These are phyloP conservation scores for Orbilia ellipsospora DNA, from an alignment of 2,329 filamentous ascomycete genomes.

Conservation along the genomic window DNA sequence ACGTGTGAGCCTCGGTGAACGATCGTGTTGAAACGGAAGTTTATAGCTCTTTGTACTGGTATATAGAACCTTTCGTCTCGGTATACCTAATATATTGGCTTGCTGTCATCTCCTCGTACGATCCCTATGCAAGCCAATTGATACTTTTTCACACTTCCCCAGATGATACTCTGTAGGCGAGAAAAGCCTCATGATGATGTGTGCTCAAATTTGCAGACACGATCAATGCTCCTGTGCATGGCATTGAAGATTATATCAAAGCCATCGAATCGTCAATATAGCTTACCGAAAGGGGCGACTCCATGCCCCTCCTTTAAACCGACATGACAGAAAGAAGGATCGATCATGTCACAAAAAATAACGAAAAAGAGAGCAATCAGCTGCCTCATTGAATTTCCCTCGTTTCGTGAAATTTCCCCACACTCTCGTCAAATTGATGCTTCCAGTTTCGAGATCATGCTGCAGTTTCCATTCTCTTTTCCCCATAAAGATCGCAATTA, in stretches of 20 bases:
- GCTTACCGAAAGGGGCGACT: conserved; percentile 1
- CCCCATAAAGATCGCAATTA: conserved; percentile 15
- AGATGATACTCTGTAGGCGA: conserved; percentile 40
- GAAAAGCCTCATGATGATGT: conserved; percentile 42
- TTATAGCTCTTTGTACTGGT: conserved; percentile 1
- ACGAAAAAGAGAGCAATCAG: conserved; percentile 12
- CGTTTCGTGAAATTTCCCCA: conserved; percentile 27
- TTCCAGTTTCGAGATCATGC: conserved; percentile 1
- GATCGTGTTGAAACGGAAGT: conserved; percentile 3
- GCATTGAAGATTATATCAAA: neutral
- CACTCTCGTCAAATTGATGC: conserved; percentile 15
- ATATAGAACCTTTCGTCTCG: no score
- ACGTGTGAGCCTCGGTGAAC: conserved; percentile 16
- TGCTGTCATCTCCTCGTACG: neutral
- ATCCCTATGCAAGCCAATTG: conserved; percentile 47
- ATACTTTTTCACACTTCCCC: conserved; percentile 19
- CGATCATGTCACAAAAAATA: conserved; percentile 20
- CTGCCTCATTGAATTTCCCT: conserved; percentile 5
- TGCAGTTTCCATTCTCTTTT: conserved; percentile 10
- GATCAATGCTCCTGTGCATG: no score
- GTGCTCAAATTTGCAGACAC: neutral
- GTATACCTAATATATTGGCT: no score
- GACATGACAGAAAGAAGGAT: neutral
- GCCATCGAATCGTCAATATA: neutral
- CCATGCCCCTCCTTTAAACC: no score